Percentiles rank a stretch among this genome's conserved stretches.
Evolutionary conservation across 2,329 filamentous ascomycete genomes (phyloP).

Genomic region (Fusarium torulosum): DNA sequence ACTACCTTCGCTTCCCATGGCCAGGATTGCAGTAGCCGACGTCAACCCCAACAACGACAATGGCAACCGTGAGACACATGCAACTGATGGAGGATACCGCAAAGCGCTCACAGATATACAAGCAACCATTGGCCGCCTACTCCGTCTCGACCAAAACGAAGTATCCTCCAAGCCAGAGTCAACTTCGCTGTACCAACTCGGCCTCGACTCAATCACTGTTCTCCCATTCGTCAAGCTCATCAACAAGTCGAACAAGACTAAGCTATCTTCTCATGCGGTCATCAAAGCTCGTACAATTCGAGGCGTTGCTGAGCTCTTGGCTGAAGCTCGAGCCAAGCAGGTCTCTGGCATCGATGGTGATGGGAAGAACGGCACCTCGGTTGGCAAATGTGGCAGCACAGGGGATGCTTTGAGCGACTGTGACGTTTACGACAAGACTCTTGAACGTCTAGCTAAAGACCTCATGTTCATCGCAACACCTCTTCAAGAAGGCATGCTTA

Average conservation of each 20-base stretch:
- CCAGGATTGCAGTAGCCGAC: rapidly evolving
- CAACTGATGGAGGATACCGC: not conserved
- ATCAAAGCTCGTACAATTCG: slow-evolving; percentile 23
- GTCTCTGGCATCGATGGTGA: rapidly evolving
- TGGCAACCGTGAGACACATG: rapidly evolving
- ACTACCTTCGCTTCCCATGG: not conserved
- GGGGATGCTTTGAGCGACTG: rapidly evolving
- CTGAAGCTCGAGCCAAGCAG: not conserved
- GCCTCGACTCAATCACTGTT: slow-evolving; percentile 21
- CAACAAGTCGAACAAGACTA: slow-evolving; percentile 18
- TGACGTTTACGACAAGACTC: not conserved
- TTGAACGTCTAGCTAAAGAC: slow-evolving; percentile 9
- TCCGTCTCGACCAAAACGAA: not conserved
- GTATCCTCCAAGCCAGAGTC: slow-evolving; percentile 6
- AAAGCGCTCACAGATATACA: not conserved
- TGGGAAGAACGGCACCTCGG: rapidly evolving
- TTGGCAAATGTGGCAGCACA: rapidly evolving
- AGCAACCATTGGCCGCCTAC: not conserved
- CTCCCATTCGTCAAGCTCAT: slow-evolving; percentile 27
- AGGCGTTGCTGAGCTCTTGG: slow-evolving; percentile 5
- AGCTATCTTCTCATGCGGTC: slow-evolving; percentile 6
- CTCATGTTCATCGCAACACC: slow-evolving; percentile 29
- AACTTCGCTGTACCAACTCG: slow-evolving; percentile 20
- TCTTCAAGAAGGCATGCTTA: slow-evolving; percentile 30
- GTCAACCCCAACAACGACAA: rapidly evolving